Evolutionary conservation across 768 basidiomycete genomes (phyloP), one percentile per base, ranked within the genome.

Genomic region (Solioccasus polychromus): DNA sequence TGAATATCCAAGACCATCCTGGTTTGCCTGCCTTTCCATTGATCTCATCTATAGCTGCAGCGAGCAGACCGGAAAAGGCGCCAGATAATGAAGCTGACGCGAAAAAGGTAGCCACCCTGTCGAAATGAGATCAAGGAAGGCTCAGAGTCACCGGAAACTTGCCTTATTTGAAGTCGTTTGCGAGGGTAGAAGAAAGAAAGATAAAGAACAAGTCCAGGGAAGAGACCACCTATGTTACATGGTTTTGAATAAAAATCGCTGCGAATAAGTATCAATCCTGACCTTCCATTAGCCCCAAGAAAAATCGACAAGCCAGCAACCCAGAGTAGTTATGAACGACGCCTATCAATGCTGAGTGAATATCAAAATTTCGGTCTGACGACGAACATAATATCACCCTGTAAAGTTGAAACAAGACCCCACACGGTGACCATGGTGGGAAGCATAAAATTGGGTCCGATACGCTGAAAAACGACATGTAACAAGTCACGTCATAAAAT

Each of bases 1-100:
- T 77, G 51, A 80, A 79, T 51, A 80, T 73, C 81, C 78, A 83
- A 26, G 75, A 68, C 83, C 83, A 85, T 1, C 78, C 83, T 2
- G 75, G 68, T 42, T 65, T 71, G 5, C 78, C 76, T 2, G 66
- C 66, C 8, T 71, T 61, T 11, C 77, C 78, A 35, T 80, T 60
- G 71, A 87, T 78, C 12, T 78, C 61, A n/a, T 71, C 56, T 39
- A 87, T 82, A 1, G 71, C 80, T 25, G 78, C 68, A 1, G 83
- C 82, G 2, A 87, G 70, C 7, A 86, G 63, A 34, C 85, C 84
- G 5, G 81, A 82, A 53, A 83, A 82, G 0, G 79, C 76, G 1
- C 80, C 78, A 0, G 82, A 74, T 4, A 80, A 66, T 17, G 79
- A 79, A 3, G 80, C 71, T 6, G 71, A 59, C 1, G 66, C 64